Conservation (phyloP, 768 basidiomycete genomes). For the Pisolithus orientalis region DNA sequence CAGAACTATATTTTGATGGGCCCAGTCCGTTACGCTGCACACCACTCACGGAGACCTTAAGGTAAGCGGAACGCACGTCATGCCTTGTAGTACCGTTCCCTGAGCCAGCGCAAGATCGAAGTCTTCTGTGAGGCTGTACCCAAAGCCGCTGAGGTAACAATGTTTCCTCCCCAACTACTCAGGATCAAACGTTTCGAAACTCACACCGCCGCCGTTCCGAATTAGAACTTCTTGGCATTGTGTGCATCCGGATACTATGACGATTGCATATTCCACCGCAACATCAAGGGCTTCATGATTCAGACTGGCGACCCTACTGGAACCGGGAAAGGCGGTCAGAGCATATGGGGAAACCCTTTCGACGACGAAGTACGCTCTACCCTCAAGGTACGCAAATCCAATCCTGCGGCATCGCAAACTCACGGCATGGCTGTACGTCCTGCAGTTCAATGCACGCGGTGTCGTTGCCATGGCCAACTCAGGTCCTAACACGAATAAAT, state of each 20-base stretch:
- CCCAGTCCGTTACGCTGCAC: conserved; percentile 88
- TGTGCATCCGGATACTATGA: conserved; percentile 89
- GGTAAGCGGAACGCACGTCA: conserved; percentile 37
- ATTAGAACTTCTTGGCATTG: conserved; percentile 89
- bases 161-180: no score
- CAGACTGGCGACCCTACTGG: conserved; percentile 90
- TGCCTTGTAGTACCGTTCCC: background rate
- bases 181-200: no score
- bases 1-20: conserved; percentile 11
- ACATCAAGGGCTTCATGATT: conserved; percentile 94
- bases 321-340: conserved; percentile 93
- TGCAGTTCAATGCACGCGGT: conserved; percentile 89
- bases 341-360: conserved; percentile 92
- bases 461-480: conserved; percentile 98
- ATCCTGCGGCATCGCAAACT: background rate
- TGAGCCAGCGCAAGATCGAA: conserved; percentile 60
- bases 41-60: conserved; percentile 95
- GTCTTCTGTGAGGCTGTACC: conserved; percentile 97
- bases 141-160: conserved; percentile 79
- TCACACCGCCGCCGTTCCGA: no score
- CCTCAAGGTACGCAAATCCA: conserved; percentile 58
- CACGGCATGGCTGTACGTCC: background rate
- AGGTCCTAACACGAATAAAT: conserved; percentile 91
- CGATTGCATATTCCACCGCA: conserved; percentile 83
- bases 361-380: conserved; percentile 91